Conservation (phyloP, 1,284 basidiomycete genomes). For the Hemileia vastatrix region DNA sequence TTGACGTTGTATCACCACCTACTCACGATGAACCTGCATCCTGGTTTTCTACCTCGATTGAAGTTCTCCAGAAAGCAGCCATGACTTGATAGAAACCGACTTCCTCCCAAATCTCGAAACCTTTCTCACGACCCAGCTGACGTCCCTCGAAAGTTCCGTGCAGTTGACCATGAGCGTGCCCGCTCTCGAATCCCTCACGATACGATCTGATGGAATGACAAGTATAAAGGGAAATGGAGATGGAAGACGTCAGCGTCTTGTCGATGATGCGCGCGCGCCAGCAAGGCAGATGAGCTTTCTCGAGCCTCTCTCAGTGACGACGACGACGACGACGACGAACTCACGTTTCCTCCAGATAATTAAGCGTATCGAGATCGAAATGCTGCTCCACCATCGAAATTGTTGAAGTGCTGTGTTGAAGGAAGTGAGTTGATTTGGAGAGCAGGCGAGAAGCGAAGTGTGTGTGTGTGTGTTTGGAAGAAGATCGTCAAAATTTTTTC, state of each 20-base stretch:
- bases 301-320: neutral
- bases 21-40: neutral
- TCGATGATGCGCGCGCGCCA: neutral
- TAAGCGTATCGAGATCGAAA: constrained; percentile 32
- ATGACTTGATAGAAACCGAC: constrained; percentile 84
- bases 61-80: constrained; percentile 58
- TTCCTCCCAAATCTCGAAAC: constrained; percentile 94
- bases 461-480: neutral
- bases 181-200: constrained; percentile 63
- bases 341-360: constrained; percentile 34
- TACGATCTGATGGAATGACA: too few relatives aligned
- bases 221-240: neutral
- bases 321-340: neutral
- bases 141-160: constrained; percentile 87
- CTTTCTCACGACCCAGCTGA: constrained; percentile 79
- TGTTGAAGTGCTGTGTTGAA: neutral
- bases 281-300: neutral
- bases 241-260: neutral
- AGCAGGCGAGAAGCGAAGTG: neutral
- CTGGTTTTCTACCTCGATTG: constrained; percentile 28
- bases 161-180: constrained; percentile 70
- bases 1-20: constrained; percentile 39
- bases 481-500: neutral
- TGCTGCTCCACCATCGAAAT: neutral
- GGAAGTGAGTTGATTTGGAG: neutral